phyloP scores from a whole-genome alignment of 768 basidiomycete genomes.

The Clavaria fumosa region DNA sequence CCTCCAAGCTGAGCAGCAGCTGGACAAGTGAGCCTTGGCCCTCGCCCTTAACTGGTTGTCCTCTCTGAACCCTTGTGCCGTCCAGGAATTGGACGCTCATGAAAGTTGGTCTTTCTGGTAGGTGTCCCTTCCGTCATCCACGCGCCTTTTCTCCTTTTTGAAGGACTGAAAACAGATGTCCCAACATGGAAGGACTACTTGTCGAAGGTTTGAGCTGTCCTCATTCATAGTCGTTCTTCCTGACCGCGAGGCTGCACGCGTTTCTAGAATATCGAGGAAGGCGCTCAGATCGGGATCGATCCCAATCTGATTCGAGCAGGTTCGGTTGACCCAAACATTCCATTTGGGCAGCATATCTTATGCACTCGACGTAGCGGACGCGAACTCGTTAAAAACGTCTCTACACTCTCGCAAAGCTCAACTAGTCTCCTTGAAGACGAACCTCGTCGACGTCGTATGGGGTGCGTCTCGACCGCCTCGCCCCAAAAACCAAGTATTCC shows the following conservation, averaged over 20 bases:
- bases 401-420: constrained; percentile 39
- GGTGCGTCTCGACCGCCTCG: constrained; percentile 44
- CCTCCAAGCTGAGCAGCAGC: constrained; percentile 79
- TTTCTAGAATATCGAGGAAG: constrained; percentile 40
- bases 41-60: not conserved
- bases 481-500: constrained; percentile 51
- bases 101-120: constrained; percentile 80
- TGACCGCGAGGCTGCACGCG: constrained; percentile 4
- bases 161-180: constrained; percentile 37
- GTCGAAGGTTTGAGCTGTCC: constrained; percentile 35
- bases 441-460: constrained; percentile 78
- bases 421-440: constrained; percentile 49
- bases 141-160: too few species aligned
- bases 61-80: not conserved
- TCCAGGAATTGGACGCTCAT: constrained; percentile 81
- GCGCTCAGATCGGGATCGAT: constrained; percentile 69
- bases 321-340: constrained; percentile 16
- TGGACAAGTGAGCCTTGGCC: constrained; percentile 47
- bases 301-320: constrained; percentile 56
- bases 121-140: constrained; percentile 6
- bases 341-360: not conserved
- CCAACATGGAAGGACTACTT: constrained; percentile 86
- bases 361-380: constrained; percentile 35
- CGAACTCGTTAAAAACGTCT: constrained; percentile 39
- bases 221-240: not conserved